A percentile compares a stretch with the other conserved stretches of the same genome.
These are phyloP conservation scores for Teratosphaeria viscida DNA, from an alignment of 2,329 filamentous ascomycete species.

Conservation along the genomic window DNA sequence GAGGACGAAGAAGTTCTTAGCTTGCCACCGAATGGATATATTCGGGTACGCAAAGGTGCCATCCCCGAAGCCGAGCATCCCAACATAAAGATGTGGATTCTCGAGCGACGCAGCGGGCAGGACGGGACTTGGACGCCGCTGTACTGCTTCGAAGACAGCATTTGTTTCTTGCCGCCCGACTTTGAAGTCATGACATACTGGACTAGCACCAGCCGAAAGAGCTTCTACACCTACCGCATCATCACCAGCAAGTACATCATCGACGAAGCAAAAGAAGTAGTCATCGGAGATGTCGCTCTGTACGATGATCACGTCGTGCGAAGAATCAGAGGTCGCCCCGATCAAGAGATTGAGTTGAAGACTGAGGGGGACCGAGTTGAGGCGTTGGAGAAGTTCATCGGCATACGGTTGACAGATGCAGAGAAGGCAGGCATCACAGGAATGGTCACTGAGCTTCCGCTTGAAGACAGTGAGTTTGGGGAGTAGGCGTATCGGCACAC, in stretches of 20 bases:
- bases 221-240: conserved; percentile 45
- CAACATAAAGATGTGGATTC: conserved; percentile 34
- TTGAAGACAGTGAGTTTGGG: neutral
- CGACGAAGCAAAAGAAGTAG: conserved; percentile 22
- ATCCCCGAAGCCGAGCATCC: conserved; percentile 11
- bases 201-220: conserved; percentile 39
- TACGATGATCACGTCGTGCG: conserved; percentile 35
- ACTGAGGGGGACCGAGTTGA: conserved; percentile 32
- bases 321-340: conserved; percentile 34
- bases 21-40: conserved; percentile 1
- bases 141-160: conserved; percentile 52
- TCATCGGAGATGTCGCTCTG: conserved; percentile 30
- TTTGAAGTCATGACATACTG: conserved; percentile 51
- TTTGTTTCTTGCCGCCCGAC: conserved; percentile 52
- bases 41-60: conserved; percentile 11
- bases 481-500: neutral
- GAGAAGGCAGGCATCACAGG: conserved; percentile 29
- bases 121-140: conserved; percentile 46
- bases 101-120: conserved; percentile 22
- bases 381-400: conserved; percentile 35
- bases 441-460: conserved; percentile 6
- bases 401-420: conserved; percentile 29
- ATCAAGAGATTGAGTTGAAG: conserved; percentile 29
- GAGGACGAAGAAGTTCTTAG: conserved; percentile 19
- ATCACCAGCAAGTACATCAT: conserved; percentile 47